Conservation (phyloP, 225 moss, liverwort and hornwort species). For the Physcomitrium patens region DNA sequence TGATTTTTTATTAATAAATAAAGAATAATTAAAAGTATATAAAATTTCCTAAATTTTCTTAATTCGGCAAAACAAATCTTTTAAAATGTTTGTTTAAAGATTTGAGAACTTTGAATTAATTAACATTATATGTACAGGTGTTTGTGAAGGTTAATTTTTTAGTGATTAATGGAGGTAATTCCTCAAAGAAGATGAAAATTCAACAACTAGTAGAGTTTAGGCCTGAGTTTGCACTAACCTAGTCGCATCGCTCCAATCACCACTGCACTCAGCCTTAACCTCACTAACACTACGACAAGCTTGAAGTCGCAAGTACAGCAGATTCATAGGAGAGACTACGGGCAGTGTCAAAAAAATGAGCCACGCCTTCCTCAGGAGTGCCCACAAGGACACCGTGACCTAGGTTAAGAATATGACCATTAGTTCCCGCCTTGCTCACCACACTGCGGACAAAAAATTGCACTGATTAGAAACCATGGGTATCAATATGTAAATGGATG, state of each 20-base stretch:
- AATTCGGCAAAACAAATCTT: too few relatives aligned
- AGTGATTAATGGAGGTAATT: too few relatives aligned
- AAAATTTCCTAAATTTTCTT: too few relatives aligned
- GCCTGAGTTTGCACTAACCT: slow-evolving; percentile 14
- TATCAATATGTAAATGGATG: neutral
- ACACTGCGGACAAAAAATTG: slow-evolving; percentile 43
- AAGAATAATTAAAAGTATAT: too few relatives aligned
- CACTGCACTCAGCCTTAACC: neutral
- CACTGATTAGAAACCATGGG: neutral
- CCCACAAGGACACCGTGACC: slow-evolving; percentile 77
- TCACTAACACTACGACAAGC: slow-evolving; percentile 30
- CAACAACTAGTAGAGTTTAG: neutral
- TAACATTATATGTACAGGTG: too few relatives aligned
- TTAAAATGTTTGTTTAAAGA: too few relatives aligned
- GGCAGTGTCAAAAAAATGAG: slow-evolving; percentile 70
- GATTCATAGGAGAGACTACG: slow-evolving; percentile 53
- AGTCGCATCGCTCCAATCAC: slow-evolving; percentile 1
- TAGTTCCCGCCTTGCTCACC: slow-evolving; percentile 59
- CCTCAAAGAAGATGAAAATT: neutral
- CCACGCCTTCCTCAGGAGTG: slow-evolving; percentile 64
- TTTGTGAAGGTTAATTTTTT: too few relatives aligned
- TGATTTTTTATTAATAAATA: too few relatives aligned
- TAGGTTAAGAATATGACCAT: slow-evolving; percentile 65
- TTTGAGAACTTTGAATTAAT: too few relatives aligned
- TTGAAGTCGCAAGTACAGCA: slow-evolving; percentile 38